Evolutionary conservation across 352 stramenopile species (phyloP).

Genomic region (Phytophthora chlamydospora): DNA sequence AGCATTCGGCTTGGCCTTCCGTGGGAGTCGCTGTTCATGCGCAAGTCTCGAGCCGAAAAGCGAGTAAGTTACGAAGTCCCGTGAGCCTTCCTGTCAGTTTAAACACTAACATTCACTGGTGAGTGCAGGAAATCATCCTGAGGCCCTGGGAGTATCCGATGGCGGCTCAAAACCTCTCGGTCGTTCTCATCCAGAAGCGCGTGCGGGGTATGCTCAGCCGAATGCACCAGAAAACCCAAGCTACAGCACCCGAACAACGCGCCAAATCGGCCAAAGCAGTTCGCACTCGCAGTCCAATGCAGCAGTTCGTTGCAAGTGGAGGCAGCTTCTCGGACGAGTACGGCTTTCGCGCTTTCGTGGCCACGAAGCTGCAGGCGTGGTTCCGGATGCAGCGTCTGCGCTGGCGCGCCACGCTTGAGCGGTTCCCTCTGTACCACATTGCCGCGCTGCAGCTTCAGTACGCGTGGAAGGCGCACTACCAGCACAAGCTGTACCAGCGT

Average conservation of each 20-base stretch:
- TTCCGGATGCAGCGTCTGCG: constrained; percentile 58
- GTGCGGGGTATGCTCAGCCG: constrained; percentile 71
- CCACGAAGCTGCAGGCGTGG: constrained; percentile 70
- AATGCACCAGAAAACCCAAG: constrained; percentile 10
- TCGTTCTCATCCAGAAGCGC: constrained; percentile 78
- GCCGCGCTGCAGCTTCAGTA: constrained; percentile 86
- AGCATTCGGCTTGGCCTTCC: constrained; percentile 32
- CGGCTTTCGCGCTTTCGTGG: constrained; percentile 68
- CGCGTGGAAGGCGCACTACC: constrained; percentile 61
- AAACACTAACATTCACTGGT: not conserved
- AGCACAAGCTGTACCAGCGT: constrained; percentile 44
- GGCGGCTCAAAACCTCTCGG: constrained; percentile 79
- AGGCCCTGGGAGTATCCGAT: constrained; percentile 83
- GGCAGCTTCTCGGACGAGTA: constrained; percentile 61
- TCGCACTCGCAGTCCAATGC: constrained; percentile 55
- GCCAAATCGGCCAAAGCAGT: not conserved
- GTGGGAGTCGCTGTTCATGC: constrained; percentile 86
- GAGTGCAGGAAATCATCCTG: constrained; percentile 60
- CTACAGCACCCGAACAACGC: constrained; percentile 3
- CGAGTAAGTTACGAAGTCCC: constrained; percentile 37
- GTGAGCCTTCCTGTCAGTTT: not conserved
- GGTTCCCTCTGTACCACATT: constrained; percentile 84
- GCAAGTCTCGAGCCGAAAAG: constrained; percentile 71
- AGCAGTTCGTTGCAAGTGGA: constrained; percentile 65
- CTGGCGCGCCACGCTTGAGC: constrained; percentile 53